Evolutionary conservation across 306 rosid genomes (phyloP).

Genomic region (Malus domestica): DNA sequence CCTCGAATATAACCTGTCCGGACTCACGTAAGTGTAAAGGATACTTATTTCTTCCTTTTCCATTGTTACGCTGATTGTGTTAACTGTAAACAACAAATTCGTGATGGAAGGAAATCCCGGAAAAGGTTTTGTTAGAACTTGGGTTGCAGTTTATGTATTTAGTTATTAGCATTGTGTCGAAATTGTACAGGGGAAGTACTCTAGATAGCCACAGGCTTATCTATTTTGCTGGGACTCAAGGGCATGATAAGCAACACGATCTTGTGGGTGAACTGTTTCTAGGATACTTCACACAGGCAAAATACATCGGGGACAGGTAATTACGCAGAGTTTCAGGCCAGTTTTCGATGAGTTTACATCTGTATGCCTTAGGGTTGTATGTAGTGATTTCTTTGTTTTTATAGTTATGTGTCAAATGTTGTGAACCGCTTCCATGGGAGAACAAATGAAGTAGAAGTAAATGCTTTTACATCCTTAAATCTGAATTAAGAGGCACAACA

Average conservation of each 20-base stretch:
- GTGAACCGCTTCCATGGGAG: background rate
- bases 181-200: constrained; percentile 76
- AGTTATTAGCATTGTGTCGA: constrained; percentile 6
- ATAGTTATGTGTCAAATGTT: background rate
- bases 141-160: background rate
- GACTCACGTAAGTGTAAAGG: constrained; percentile 64
- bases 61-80: background rate
- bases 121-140: too few species aligned
- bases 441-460: background rate
- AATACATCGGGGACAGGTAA: constrained; percentile 79
- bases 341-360: background rate
- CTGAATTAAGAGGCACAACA: constrained; percentile 6
- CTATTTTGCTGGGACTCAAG: constrained; percentile 64
- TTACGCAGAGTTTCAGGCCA: background rate
- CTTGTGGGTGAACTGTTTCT: constrained; percentile 68
- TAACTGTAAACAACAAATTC: background rate
- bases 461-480: background rate
- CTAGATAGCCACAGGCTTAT: constrained; percentile 88
- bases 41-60: background rate
- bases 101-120: background rate
- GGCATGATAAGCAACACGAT: constrained; percentile 60
- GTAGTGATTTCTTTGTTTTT: background rate
- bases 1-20: constrained; percentile 49
- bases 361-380: background rate
- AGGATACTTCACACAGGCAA: constrained; percentile 85